phyloP scores from a whole-genome alignment of 2,329 filamentous ascomycete species.

The Aspergillus sojae region DNA sequence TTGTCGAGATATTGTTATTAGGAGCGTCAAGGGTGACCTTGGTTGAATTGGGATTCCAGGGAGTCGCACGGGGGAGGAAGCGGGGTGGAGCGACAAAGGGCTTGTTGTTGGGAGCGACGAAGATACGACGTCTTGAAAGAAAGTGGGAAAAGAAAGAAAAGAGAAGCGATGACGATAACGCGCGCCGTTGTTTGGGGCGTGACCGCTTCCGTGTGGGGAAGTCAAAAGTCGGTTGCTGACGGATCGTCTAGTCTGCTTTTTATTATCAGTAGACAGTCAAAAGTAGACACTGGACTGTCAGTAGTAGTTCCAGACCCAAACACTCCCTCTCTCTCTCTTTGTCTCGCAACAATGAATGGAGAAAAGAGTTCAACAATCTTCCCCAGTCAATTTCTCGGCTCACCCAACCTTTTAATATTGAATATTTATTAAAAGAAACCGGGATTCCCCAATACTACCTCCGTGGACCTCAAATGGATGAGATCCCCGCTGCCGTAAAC shows the following conservation, averaged over 20 bases:
- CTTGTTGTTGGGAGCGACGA: background rate
- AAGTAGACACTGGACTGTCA: no score
- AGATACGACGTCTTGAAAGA: background rate
- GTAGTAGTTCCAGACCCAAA: background rate
- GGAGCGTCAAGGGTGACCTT: background rate
- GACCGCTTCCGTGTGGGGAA: slow-evolving; percentile 27
- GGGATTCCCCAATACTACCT: background rate
- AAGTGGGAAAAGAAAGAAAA: slow-evolving; percentile 9
- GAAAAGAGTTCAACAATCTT: background rate
- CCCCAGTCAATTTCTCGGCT: background rate
- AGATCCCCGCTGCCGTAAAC: slow-evolving; percentile 17
- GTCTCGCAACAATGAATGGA: background rate
- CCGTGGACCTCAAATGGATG: slow-evolving; percentile 5
- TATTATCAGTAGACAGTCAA: no score
- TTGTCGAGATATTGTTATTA: no score
- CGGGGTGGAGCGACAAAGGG: background rate
- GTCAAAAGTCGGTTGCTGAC: slow-evolving; percentile 2
- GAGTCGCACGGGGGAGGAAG: background rate
- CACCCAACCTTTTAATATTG: background rate
- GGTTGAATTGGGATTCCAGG: background rate
- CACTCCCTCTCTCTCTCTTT: background rate
- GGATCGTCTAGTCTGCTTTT: background rate
- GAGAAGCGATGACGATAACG: slow-evolving; percentile 18
- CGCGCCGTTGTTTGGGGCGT: slow-evolving; percentile 16
- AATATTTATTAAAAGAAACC: background rate